phyloP scores from a whole-genome alignment of 352 stramenopile species.

The Phytophthora vignae region DNA sequence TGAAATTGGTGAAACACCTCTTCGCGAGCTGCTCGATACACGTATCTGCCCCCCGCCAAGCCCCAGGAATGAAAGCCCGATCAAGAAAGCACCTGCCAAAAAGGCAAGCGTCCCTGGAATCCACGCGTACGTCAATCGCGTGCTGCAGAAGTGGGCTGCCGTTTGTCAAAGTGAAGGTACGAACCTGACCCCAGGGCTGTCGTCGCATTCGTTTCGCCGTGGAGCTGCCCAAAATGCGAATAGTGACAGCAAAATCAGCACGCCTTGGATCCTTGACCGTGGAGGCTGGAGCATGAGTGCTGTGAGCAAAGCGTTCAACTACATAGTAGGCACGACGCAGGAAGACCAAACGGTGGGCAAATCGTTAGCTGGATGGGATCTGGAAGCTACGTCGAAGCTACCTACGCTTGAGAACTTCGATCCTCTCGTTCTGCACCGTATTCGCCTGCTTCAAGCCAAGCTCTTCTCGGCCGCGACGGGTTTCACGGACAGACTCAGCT shows the following conservation, averaged over 20 bases:
- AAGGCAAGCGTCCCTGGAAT: conserved; percentile 10
- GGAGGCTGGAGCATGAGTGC: conserved; percentile 2
- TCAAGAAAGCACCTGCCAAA: neutral
- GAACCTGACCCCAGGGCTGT: neutral
- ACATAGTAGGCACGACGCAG: conserved; percentile 22
- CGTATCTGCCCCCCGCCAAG: too few species aligned
- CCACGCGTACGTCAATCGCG: conserved; percentile 13
- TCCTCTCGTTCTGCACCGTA: neutral
- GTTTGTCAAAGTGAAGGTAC: neutral
- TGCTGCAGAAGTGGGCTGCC: conserved; percentile 7
- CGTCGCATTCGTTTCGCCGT: too few species aligned
- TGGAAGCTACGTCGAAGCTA: neutral
- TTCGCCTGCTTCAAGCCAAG: conserved; percentile 1
- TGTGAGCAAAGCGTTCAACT: conserved; percentile 22
- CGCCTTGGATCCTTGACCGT: too few species aligned
- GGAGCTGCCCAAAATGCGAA: too few species aligned
- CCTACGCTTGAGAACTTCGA: conserved; percentile 7
- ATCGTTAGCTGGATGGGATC: conserved; percentile 2
- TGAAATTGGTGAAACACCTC: neutral
- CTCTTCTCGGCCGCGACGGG: neutral
- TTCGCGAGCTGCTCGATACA: conserved; percentile 2
- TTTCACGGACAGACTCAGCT: neutral
- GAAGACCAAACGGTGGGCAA: conserved; percentile 19
- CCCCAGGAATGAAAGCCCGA: too few species aligned
- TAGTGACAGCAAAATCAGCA: too few species aligned